Evolutionary conservation across 2,329 filamentous ascomycete species (phyloP).

Genomic region (Microdochium paspali): DNA sequence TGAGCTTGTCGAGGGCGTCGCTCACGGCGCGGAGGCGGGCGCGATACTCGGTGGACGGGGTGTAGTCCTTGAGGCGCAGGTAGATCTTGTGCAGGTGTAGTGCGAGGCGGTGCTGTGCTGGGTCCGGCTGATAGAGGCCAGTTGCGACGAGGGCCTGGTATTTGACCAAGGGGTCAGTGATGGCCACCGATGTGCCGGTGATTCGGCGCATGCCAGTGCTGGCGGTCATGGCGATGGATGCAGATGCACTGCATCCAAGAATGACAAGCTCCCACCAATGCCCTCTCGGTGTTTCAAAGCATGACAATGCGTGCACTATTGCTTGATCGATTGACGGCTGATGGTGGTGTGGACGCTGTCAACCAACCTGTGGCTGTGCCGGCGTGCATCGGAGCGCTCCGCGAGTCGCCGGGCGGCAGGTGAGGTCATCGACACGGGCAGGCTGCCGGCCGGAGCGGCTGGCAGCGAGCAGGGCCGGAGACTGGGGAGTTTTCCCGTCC

Average conservation of each 20-base stretch:
- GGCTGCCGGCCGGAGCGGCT: neutral
- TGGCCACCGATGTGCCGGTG: slow-evolving; percentile 38
- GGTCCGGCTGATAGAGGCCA: slow-evolving; percentile 58
- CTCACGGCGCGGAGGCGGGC: slow-evolving; percentile 54
- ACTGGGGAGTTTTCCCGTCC: too few species aligned
- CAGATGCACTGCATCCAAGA: too few species aligned
- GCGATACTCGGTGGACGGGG: slow-evolving; percentile 60
- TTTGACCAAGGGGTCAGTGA: slow-evolving; percentile 66
- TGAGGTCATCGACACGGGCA: neutral
- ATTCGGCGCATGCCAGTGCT: neutral
- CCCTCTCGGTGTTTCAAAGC: neutral
- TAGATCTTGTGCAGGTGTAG: slow-evolving; percentile 73
- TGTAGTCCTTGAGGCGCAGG: slow-evolving; percentile 66
- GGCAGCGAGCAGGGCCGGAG: neutral
- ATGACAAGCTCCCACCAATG: too few species aligned
- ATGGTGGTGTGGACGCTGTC: too few species aligned
- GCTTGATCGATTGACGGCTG: too few species aligned
- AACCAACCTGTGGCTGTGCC: too few species aligned
- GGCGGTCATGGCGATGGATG: neutral
- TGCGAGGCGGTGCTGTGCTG: slow-evolving; percentile 62
- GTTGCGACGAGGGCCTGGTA: slow-evolving; percentile 64
- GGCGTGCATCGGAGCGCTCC: too few species aligned
- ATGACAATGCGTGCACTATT: neutral
- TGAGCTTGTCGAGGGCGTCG: slow-evolving; percentile 28
- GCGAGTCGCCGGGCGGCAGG: neutral